Evolutionary conservation across 306 rosid species (phyloP).

Genomic region (Ochetophila trinervis): DNA sequence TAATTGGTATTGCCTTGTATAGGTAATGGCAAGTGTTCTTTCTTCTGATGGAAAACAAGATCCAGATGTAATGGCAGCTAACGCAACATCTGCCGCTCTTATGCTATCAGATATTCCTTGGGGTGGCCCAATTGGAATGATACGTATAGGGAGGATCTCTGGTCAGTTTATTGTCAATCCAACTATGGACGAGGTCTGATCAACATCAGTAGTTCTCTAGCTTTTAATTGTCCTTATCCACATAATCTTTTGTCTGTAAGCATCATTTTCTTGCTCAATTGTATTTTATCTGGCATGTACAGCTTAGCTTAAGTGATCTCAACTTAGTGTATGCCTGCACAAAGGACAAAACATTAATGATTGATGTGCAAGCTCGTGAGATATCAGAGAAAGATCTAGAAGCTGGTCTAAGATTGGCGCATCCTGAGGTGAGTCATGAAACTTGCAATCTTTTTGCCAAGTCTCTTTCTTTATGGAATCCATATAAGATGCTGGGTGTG

Average conservation of each 20-base stretch:
- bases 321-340: constrained; percentile 94
- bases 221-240: not conserved
- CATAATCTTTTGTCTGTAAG: not conserved
- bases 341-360: constrained; percentile 91
- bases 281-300: constrained; percentile 31
- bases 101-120: constrained; percentile 98
- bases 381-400: constrained; percentile 86
- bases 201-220: constrained; percentile 4
- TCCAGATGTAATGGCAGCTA: constrained; percentile 90
- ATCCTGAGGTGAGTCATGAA: constrained; percentile 67
- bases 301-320: constrained; percentile 88
- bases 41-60: constrained; percentile 90
- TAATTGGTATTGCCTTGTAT: constrained; percentile 17
- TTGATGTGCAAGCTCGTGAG: constrained; percentile 95
- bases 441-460: constrained; percentile 13
- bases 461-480: constrained; percentile 15
- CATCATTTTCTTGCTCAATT: constrained; percentile 17
- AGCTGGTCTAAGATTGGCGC: constrained; percentile 88
- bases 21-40: constrained; percentile 86
- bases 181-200: constrained; percentile 81
- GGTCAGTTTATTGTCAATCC: constrained; percentile 86
- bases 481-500: constrained; percentile 28
- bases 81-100: constrained; percentile 91
- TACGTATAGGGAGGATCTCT: constrained; percentile 77
- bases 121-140: constrained; percentile 94